These are phyloP conservation scores for Diddensiella santjacobensis DNA, from an alignment of 805 yeast genomes.

Conservation along the genomic window DNA sequence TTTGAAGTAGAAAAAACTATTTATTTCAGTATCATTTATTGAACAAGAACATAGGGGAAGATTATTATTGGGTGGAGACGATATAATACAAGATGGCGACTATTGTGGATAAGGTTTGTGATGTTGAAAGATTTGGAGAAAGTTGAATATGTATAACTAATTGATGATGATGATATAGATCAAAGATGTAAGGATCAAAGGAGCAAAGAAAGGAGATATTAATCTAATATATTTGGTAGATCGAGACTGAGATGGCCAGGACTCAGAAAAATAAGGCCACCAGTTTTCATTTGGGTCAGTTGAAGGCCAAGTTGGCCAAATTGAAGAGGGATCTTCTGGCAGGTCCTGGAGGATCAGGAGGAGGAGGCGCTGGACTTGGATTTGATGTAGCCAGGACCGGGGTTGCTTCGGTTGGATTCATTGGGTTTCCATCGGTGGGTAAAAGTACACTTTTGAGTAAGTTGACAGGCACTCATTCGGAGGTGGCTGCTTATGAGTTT, in stretches of 20 bases:
- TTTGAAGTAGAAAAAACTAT: no score
- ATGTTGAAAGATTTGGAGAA: background rate
- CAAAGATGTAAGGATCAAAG: conserved; percentile 26
- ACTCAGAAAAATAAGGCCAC: conserved; percentile 99
- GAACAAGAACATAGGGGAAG: no score
- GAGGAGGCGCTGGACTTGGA: conserved; percentile 91
- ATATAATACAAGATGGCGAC: conserved; percentile 47
- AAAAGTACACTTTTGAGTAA: conserved; percentile 70
- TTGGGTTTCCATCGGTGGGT: conserved; percentile 97
- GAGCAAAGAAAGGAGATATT: conserved; percentile 35
- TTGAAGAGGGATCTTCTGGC: conserved; percentile 86
- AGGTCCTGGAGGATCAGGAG: conserved; percentile 64
- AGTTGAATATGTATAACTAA: background rate
- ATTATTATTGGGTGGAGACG: background rate
- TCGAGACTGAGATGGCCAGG: conserved; percentile 96
- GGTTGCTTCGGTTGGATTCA: conserved; percentile 95
- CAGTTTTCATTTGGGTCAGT: conserved; percentile 93
- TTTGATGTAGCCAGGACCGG: conserved; percentile 99
- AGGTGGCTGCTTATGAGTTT: conserved; percentile 96
- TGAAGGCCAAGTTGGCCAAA: conserved; percentile 94
- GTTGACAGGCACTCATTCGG: conserved; percentile 93
- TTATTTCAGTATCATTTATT: no score
- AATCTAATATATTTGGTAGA: conserved; percentile 51
- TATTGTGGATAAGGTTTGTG: conserved; percentile 51
- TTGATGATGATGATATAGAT: conserved; percentile 23